Conservation (phyloP, 2,329 filamentous ascomycete species). For the Leptographium flavum region DNA sequence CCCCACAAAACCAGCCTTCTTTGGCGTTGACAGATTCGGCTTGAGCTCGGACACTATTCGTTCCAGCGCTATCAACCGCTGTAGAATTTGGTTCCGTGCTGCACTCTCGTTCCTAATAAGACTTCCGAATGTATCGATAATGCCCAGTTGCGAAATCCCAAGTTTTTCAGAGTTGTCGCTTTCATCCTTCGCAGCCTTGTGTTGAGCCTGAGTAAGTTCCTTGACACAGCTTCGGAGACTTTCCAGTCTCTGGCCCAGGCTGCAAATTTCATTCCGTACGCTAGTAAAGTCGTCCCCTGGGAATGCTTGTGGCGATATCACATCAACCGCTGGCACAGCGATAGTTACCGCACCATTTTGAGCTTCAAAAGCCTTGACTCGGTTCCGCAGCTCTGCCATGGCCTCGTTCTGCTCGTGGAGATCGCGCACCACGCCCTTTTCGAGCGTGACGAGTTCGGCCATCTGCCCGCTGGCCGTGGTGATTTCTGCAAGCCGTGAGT, state of each 20-base stretch:
- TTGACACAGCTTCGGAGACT: not conserved
- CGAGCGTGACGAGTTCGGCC: not conserved
- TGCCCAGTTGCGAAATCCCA: not conserved
- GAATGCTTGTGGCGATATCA: not conserved
- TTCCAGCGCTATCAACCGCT: no score
- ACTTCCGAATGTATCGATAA: conserved; percentile 1
- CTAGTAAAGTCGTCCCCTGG: conserved; percentile 10
- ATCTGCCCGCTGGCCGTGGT: not conserved
- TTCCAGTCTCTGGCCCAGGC: conserved; percentile 5
- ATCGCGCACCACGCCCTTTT: not conserved
- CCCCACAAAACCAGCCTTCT: no score
- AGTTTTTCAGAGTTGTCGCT: not conserved
- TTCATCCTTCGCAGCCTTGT: not conserved
- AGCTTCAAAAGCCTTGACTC: not conserved
- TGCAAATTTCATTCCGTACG: conserved; percentile 7
- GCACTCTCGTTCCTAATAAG: not conserved
- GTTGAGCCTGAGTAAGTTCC: not conserved
- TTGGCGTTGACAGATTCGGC: no score
- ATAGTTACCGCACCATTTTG: not conserved
- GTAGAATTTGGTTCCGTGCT: no score
- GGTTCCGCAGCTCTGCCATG: not conserved
- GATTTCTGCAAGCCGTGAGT: conserved; percentile 1
- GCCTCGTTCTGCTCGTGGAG: not conserved
- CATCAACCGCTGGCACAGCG: no score
- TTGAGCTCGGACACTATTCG: no score